Evolutionary conservation across 768 basidiomycete genomes (phyloP).

Genomic region (Hypholoma fasciculare): DNA sequence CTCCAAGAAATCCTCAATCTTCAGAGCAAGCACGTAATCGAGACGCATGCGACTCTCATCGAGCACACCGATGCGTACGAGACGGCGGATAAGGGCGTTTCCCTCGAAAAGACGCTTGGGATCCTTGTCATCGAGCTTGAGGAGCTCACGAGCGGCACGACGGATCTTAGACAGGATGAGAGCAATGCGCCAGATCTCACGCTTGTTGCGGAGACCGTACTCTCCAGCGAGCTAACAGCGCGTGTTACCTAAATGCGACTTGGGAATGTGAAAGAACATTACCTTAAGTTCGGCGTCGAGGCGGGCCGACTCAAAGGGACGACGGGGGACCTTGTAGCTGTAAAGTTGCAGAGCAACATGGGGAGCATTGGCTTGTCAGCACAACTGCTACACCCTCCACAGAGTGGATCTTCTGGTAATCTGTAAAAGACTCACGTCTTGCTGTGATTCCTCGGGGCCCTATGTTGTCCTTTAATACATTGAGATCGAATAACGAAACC

Average conservation of each 20-base stretch:
- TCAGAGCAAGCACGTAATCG: conserved; percentile 99
- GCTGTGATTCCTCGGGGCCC: conserved; percentile 90
- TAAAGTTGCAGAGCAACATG: conserved; percentile 46
- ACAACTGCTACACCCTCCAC: conserved; percentile 64
- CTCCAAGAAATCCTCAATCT: conserved; percentile 99
- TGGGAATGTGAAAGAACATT: conserved; percentile 12
- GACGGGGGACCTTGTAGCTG: conserved; percentile 98
- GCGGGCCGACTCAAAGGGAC: conserved; percentile 95
- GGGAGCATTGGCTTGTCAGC: conserved; percentile 69
- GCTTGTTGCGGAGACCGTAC: conserved; percentile 99
- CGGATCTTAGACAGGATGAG: conserved; percentile 99
- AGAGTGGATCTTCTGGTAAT: conserved; percentile 58
- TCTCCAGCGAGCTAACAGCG: conserved; percentile 89
- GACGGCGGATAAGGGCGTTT: conserved; percentile 92
- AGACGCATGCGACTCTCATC: conserved; percentile 99
- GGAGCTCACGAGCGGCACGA: conserved; percentile 99
- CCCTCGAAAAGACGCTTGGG: conserved; percentile 99
- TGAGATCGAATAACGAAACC: conserved; percentile 10
- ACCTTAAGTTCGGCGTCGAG: conserved; percentile 99
- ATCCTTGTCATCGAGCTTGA: conserved; percentile 99
- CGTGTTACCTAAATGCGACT: neutral
- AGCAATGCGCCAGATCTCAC: conserved; percentile 99
- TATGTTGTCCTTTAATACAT: conserved; percentile 40
- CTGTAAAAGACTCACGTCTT: conserved; percentile 78
- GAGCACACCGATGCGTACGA: conserved; percentile 99